A percentile compares a stretch with the other conserved stretches of the same genome.
These are phyloP conservation scores for Trametes hirsuta DNA, from an alignment of 1,284 basidiomycete genomes.

Conservation along the genomic window DNA sequence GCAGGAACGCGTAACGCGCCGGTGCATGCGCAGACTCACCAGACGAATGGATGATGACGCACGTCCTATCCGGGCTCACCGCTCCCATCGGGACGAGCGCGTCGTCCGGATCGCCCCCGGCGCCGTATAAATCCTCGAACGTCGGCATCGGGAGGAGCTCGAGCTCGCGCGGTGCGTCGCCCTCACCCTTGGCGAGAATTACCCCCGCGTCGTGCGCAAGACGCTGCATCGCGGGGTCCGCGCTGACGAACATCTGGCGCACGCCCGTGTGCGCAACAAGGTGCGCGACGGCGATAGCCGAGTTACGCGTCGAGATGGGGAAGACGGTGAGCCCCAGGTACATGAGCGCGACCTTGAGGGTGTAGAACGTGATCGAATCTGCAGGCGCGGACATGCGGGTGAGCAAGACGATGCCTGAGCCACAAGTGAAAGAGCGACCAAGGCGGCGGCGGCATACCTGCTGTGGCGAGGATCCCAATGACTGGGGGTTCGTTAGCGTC, in stretches of 20 bases:
- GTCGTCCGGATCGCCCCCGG: conserved; percentile 9
- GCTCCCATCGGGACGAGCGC: conserved; percentile 20
- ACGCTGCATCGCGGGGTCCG: conserved; percentile 23
- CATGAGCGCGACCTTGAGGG: conserved; percentile 32
- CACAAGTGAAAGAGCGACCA: too few relatives aligned
- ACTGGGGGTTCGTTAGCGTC: conserved; percentile 19
- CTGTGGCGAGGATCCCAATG: conserved; percentile 31
- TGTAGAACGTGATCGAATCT: conserved; percentile 38
- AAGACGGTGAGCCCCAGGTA: conserved; percentile 35
- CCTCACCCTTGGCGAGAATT: conserved; percentile 5
- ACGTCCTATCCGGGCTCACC: conserved; percentile 7
- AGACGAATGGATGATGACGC: conserved; percentile 21
- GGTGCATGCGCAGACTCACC: conserved; percentile 7
- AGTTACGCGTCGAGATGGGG: conserved; percentile 45
- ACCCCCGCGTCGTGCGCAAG: conserved; percentile 16
- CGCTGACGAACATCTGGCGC: conserved; percentile 33
- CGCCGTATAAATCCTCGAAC: conserved; percentile 28
- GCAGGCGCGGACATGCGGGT: background rate
- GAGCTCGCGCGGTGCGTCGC: background rate
- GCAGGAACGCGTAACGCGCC: background rate
- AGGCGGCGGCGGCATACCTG: conserved; percentile 22
- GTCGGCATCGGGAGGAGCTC: conserved; percentile 25
- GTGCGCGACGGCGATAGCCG: conserved; percentile 39
- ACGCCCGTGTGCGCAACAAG: conserved; percentile 36
- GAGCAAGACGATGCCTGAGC: background rate